Base-by-base conservation (phyloP, 2,329 filamentous ascomycete species). In the Emmonsiellopsis sp. region DNA sequence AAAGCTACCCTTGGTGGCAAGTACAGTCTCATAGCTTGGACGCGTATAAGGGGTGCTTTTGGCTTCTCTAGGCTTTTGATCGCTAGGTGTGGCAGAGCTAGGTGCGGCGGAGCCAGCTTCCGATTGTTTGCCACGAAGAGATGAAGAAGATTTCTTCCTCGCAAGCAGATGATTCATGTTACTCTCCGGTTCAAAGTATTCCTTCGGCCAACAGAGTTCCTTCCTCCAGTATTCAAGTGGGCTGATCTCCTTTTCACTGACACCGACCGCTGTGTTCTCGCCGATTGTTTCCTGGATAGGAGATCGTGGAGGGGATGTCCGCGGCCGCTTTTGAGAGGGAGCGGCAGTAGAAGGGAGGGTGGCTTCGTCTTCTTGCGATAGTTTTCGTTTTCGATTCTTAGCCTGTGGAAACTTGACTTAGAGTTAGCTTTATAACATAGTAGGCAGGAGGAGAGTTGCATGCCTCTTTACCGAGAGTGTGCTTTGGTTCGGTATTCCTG, bases 81-180 rank as follows among this genome's bases (percentile, higher is more conserved):
- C 60, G 51, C 58, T 63, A 15, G 55, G 53, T 47, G 58, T 54
- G 50, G 40, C 47, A 48, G 50, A 54, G 51, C 52, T 55, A n/a
- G 35, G 50, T 54, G 42, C 47, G 54, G 34, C 43, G 44, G 45
- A 58, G 45, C 54, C 56, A 42, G 54, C 50, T 51, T 62, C 46
- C 40, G 57, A 62, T 52, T 52, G 52, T 48, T 57, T 61, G 44
- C 51, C 49, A 41, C 54, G 54, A 56, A 62, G 56, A 8, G 57
- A 60, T 42, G 61, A 60, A 13, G 54, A 63, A 13, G 62, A 62
- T 45, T 62, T 63, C 59, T 62, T 64, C 55, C 61, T 63, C 16
- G 64, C 63, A 59, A 68, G 63, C 51, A 68, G 55, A 58, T 63
- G 58, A 53, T 60, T 63, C 60, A 65, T 66, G 54, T 55, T 60